Conservation (phyloP, 2,329 filamentous ascomycete genomes). For the Pseudogymnoascus sp. region DNA sequence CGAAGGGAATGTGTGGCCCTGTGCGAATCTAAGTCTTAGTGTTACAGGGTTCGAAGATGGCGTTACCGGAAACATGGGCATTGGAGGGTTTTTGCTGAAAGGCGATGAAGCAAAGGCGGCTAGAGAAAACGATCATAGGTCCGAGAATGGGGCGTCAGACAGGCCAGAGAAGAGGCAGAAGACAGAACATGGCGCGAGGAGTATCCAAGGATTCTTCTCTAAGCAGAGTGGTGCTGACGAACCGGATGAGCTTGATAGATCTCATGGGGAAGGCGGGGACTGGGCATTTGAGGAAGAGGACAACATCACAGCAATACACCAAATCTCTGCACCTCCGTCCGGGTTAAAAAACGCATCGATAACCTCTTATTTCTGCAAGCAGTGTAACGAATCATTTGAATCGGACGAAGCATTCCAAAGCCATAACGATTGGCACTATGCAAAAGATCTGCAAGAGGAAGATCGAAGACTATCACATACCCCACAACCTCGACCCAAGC, state of each 20-base stretch:
- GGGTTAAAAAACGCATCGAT: not conserved
- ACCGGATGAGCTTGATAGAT: slow-evolving; percentile 25
- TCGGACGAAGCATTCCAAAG: slow-evolving; percentile 55
- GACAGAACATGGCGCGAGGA: slow-evolving; percentile 18
- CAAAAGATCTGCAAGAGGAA: slow-evolving; percentile 67
- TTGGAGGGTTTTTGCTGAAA: slow-evolving; percentile 77
- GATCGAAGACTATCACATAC: slow-evolving; percentile 20
- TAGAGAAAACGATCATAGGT: slow-evolving; percentile 14
- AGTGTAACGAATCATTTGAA: slow-evolving; percentile 58
- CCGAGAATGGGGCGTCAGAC: slow-evolving; percentile 15
- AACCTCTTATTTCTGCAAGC: slow-evolving; percentile 41
- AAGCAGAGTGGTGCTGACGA: slow-evolving; percentile 18
- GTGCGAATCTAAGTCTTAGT: slow-evolving; percentile 79
- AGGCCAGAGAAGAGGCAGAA: slow-evolving; percentile 28
- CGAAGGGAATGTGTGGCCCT: slow-evolving; percentile 82
- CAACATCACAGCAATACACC: not conserved
- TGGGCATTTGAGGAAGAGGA: not conserved
- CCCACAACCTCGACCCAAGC: slow-evolving; percentile 18
- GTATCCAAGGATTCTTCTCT: slow-evolving; percentile 27
- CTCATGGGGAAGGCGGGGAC: slow-evolving; percentile 12
- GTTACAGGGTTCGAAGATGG: slow-evolving; percentile 92
- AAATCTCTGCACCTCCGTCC: not conserved
- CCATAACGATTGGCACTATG: slow-evolving; percentile 93
- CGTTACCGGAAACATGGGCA: slow-evolving; percentile 74
- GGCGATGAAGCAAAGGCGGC: slow-evolving; percentile 53